These are phyloP conservation scores for Meredithiella fracta DNA, from an alignment of 2,329 filamentous ascomycete species.

Conservation along the genomic window DNA sequence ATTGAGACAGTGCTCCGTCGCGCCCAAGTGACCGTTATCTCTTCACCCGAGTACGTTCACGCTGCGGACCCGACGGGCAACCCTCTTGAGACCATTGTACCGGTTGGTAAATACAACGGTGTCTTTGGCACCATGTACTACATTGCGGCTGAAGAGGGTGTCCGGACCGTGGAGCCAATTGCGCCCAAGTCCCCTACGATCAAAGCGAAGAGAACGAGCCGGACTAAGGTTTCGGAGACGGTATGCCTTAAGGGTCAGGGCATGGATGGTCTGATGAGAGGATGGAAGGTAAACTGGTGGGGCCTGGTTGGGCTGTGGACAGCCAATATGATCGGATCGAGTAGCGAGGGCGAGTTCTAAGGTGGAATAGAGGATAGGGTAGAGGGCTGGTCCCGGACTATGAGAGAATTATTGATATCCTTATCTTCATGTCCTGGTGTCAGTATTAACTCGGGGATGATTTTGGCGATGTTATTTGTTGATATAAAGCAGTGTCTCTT, in stretches of 20 bases:
- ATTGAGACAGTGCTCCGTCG: slow-evolving; percentile 82
- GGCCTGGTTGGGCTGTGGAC: slow-evolving; percentile 60
- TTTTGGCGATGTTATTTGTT: too few species aligned
- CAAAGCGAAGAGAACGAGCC: slow-evolving; percentile 5
- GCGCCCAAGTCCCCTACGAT: slow-evolving; percentile 7
- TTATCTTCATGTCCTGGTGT: not conserved
- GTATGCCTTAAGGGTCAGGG: slow-evolving; percentile 48
- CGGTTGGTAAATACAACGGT: slow-evolving; percentile 67
- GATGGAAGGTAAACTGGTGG: slow-evolving; percentile 67
- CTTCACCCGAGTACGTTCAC: slow-evolving; percentile 33
- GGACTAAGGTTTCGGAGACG: slow-evolving; percentile 22
- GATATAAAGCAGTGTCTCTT: too few species aligned
- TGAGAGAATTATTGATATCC: slow-evolving; percentile 3
- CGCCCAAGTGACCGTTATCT: slow-evolving; percentile 63
- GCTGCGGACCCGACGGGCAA: slow-evolving; percentile 30
- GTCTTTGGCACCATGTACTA: slow-evolving; percentile 80
- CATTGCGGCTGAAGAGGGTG: slow-evolving; percentile 71
- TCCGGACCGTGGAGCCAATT: slow-evolving; percentile 27
- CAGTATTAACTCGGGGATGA: too few species aligned
- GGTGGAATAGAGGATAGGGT: not conserved
- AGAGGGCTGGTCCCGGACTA: not conserved
- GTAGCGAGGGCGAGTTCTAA: slow-evolving; percentile 45
- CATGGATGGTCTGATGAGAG: slow-evolving; percentile 50
- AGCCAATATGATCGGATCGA: slow-evolving; percentile 44
- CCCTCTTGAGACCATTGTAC: slow-evolving; percentile 56